phyloP scores from a whole-genome alignment of 2,329 filamentous ascomycete genomes.

The Thelonectria olida region DNA sequence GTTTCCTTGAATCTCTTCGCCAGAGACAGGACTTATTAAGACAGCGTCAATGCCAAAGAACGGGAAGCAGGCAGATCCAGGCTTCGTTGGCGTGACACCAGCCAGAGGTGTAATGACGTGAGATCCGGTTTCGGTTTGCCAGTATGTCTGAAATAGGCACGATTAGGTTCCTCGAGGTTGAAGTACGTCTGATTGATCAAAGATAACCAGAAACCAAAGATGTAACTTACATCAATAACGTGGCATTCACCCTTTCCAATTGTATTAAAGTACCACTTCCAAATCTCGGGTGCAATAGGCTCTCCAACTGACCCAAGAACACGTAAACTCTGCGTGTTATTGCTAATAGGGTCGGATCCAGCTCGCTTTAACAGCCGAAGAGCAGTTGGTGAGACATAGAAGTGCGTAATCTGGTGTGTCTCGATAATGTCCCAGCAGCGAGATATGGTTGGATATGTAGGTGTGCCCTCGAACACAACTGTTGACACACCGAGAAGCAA shows the following conservation, averaged over 20 bases:
- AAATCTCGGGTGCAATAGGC: constrained; percentile 95
- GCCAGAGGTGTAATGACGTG: constrained; percentile 91
- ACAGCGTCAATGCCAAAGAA: constrained; percentile 97
- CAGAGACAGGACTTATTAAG: constrained; percentile 91
- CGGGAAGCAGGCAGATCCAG: constrained; percentile 90
- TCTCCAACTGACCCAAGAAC: constrained; percentile 92
- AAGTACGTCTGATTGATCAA: too few relatives aligned
- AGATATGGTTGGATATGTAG: constrained; percentile 91
- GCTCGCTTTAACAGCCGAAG: constrained; percentile 89
- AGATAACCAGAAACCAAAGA: background rate
- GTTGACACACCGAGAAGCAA: constrained; percentile 87
- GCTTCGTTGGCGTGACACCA: constrained; percentile 91
- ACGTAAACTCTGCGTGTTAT: constrained; percentile 82
- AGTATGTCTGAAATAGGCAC: constrained; percentile 84
- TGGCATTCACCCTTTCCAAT: constrained; percentile 91
- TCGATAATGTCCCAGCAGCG: constrained; percentile 96
- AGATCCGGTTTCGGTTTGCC: constrained; percentile 97
- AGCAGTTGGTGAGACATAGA: constrained; percentile 94
- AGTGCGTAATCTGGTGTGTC: constrained; percentile 91
- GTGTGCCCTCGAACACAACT: constrained; percentile 94
- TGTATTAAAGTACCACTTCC: constrained; percentile 96
- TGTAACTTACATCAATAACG: constrained; percentile 82
- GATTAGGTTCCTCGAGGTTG: too few relatives aligned
- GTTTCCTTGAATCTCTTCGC: constrained; percentile 87
- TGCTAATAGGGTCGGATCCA: constrained; percentile 79